Percentiles rank a stretch among this genome's conserved stretches.
Evolutionary conservation across 2,329 filamentous ascomycete species (phyloP).

Genomic region (Penicillium expansum): DNA sequence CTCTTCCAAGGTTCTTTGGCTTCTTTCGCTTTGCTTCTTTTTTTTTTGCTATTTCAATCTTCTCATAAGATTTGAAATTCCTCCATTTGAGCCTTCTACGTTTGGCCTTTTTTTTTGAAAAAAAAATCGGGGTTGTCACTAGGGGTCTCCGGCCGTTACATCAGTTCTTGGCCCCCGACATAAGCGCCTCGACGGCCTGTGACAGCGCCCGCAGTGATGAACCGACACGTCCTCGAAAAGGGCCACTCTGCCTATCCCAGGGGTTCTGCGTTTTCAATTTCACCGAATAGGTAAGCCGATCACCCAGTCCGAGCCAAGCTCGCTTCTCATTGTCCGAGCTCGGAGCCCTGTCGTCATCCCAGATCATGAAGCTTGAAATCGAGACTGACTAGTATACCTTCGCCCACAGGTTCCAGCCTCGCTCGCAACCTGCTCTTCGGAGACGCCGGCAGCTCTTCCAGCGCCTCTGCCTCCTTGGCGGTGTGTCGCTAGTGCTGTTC

Average conservation of each 20-base stretch:
- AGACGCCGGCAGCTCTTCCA: constrained; percentile 70
- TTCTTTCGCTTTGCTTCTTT: not conserved
- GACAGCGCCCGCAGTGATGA: constrained; percentile 61
- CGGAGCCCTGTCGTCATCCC: not conserved
- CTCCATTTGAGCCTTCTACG: not conserved
- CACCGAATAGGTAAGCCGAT: constrained; percentile 71
- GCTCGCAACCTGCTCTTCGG: constrained; percentile 69
- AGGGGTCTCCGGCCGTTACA: constrained; percentile 4
- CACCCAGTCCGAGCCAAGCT: not conserved
- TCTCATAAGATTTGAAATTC: not conserved
- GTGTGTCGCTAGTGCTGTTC: constrained; percentile 58
- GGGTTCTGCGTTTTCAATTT: constrained; percentile 76
- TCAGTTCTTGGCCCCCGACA: constrained; percentile 7
- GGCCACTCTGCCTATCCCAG: constrained; percentile 69
- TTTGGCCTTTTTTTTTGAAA: constrained; percentile 5
- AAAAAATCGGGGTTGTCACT: constrained; percentile 4
- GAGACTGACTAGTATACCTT: constrained; percentile 6
- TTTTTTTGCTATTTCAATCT: constrained; percentile 1
- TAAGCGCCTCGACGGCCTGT: constrained; percentile 32
- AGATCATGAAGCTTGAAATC: constrained; percentile 4
- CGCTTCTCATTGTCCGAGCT: not conserved
- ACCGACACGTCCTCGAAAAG: constrained; percentile 82
- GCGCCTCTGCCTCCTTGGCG: constrained; percentile 60
- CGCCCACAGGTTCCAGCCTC: constrained; percentile 71
- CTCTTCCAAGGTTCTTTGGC: not conserved